Base-by-base conservation (phyloP, 805 yeast genomes). In the Yarrowia sp. region DNA sequence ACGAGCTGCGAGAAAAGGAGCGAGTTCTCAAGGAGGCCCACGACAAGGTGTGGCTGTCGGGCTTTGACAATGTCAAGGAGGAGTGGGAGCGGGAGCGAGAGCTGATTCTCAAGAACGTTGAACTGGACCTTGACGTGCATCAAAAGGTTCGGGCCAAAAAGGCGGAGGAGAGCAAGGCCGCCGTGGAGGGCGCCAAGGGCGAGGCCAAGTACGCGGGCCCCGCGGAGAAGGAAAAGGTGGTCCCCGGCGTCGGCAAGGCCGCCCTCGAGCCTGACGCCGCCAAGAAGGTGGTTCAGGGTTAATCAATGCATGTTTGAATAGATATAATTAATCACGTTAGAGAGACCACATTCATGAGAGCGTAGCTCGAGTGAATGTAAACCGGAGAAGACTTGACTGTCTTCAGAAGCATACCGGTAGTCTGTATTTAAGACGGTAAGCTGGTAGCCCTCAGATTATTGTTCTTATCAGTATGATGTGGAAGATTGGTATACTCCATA, bases 91-190 rank as follows among this genome's bases (percentile, higher is more conserved):
- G 81, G 66, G 97, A 92, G 76, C 86, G 87, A 74, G 84, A 83
- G 61, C 82, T 86, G 70, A 86, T 91, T 68, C 80, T 92, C 77
- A 89, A 90, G 74, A 92, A 92, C 75, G 86, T 93, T 15, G 97
- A 91, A 47, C 24, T 50, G 30, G 55, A 44, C 7, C 60, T 13
- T 5, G 72, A 67, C 39, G 55, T 61, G 46, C 66, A 61, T 38
- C 66, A 61, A 47, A 61, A 61, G 55, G 52, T 66, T 36, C 68
- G 70, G 19, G 70, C 71, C 46, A 38, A 68, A 20, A 72, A 72
- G 46, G 61, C 61, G 15, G 69, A 67, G 44, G 72, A 42, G 47
- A 43, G 39, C 74, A 47, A 70, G 68, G 33, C 68, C 71, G 33
- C 30, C 30, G 30, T 24, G 30, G 30, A 24, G 30, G 30, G 71